Conservation (phyloP, 176 grass and related monocot genomes). For the Oryza coarctata region DNA sequence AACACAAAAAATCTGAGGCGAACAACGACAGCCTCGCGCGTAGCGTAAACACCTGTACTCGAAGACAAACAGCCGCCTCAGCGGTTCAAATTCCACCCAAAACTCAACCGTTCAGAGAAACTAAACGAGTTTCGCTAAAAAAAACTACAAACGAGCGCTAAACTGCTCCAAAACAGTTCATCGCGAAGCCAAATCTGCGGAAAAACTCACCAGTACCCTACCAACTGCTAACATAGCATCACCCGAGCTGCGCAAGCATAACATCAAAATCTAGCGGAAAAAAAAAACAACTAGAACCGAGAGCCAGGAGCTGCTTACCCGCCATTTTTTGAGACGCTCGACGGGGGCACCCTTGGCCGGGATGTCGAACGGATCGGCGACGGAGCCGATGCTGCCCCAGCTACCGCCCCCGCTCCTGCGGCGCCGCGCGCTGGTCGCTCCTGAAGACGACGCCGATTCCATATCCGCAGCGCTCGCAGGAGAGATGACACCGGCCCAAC, state of each 20-base stretch:
- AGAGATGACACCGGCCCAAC: slow-evolving; percentile 31
- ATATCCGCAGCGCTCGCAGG: slow-evolving; percentile 20
- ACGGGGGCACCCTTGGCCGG: slow-evolving; percentile 58
- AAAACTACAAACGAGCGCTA: not conserved
- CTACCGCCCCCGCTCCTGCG: not conserved
- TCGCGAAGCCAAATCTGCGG: not conserved
- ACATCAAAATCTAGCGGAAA: not conserved
- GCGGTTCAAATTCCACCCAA: not conserved
- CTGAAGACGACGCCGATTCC: slow-evolving; percentile 26
- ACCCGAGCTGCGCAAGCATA: not conserved
- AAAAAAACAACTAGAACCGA: not conserved
- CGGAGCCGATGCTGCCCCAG: not conserved
- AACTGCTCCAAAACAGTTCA: not conserved
- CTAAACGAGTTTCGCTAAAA: not conserved
- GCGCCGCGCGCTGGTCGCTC: slow-evolving; percentile 21
- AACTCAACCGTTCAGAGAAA: not conserved
- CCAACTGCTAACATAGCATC: not conserved
- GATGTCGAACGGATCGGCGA: slow-evolving; percentile 53
- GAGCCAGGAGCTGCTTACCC: slow-evolving; percentile 35
- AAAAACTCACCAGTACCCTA: not conserved
- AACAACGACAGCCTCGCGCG: too few species aligned
- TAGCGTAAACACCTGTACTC: not conserved
- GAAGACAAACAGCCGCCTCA: not conserved
- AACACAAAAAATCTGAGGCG: not conserved
- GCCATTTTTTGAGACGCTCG: slow-evolving; percentile 65